phyloP scores from a whole-genome alignment of 148 eudicot genomes.

The Persicaria tinctoria region DNA sequence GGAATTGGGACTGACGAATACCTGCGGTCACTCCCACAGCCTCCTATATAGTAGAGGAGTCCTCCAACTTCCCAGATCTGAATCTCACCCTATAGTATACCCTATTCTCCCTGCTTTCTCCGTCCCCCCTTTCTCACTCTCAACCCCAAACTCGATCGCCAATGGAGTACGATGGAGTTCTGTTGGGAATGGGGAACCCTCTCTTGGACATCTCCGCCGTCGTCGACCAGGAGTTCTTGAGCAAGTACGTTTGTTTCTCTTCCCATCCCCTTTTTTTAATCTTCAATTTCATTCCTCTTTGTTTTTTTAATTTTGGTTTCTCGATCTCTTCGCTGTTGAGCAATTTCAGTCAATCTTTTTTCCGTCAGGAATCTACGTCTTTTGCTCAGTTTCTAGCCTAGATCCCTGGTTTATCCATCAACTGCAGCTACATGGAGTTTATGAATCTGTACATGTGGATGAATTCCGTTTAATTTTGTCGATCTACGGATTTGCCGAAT shows the following conservation, averaged over 20 bases:
- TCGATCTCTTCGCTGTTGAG: background rate
- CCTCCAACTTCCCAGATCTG: slow-evolving; percentile 13
- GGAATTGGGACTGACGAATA: background rate
- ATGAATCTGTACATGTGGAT: background rate
- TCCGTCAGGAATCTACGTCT: background rate
- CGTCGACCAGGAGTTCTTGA: slow-evolving; percentile 56
- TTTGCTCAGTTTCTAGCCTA: background rate
- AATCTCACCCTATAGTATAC: background rate
- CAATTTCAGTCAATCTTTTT: background rate
- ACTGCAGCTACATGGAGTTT: background rate
- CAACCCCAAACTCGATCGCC: background rate
- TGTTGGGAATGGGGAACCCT: slow-evolving; percentile 76
- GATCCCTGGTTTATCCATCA: background rate
- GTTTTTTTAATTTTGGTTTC: background rate
- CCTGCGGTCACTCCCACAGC: background rate
- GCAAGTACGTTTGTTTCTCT: slow-evolving; percentile 29
- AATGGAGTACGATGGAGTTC: slow-evolving; percentile 54
- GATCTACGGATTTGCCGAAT: background rate
- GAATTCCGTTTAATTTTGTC: background rate
- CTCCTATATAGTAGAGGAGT: background rate
- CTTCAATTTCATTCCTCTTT: no score
- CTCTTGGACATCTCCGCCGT: slow-evolving; percentile 64
- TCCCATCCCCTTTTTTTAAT: background rate
- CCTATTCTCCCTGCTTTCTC: background rate
- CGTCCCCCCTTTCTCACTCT: background rate